Percentiles rank a stretch among this genome's conserved stretches.
Conservation (phyloP, 176 grass and related monocot species). For the Coix lacrymajobi region DNA sequence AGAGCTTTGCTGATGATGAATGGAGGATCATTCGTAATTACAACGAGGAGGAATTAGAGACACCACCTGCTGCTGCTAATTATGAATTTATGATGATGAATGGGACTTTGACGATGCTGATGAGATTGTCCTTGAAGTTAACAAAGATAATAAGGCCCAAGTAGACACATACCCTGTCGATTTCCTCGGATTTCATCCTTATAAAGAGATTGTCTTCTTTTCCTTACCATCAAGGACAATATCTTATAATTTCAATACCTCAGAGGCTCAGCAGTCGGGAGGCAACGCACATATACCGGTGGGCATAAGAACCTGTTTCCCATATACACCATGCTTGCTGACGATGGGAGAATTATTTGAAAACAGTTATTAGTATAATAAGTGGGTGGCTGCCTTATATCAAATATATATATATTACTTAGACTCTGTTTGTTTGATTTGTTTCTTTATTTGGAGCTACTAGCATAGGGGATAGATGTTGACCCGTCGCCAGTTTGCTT, state of each 20-base stretch:
- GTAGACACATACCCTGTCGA: fast-evolving
- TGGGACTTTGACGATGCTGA: neutral
- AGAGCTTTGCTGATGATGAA: neutral
- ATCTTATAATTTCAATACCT: neutral
- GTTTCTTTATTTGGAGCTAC: neutral
- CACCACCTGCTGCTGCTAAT: neutral
- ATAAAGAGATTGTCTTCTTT: neutral
- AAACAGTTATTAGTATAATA: neutral
- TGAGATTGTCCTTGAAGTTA: neutral
- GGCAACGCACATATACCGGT: neutral
- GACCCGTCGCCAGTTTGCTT: too few relatives aligned
- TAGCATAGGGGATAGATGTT: neutral
- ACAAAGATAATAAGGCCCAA: neutral
- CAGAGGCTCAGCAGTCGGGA: neutral
- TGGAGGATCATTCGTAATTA: neutral
- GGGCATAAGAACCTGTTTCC: neutral
- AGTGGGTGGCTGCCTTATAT: too few relatives aligned
- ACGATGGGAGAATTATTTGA: neutral
- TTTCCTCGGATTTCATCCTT: slow-evolving; percentile 3
- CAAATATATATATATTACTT: too few relatives aligned
- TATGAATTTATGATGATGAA: too few relatives aligned
- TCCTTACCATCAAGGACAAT: neutral
- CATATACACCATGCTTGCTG: neutral
- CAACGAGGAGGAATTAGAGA: neutral
- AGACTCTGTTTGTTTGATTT: neutral